Base-by-base conservation (phyloP, 2,329 filamentous ascomycete species). In the Chaetomium sp. region DNA sequence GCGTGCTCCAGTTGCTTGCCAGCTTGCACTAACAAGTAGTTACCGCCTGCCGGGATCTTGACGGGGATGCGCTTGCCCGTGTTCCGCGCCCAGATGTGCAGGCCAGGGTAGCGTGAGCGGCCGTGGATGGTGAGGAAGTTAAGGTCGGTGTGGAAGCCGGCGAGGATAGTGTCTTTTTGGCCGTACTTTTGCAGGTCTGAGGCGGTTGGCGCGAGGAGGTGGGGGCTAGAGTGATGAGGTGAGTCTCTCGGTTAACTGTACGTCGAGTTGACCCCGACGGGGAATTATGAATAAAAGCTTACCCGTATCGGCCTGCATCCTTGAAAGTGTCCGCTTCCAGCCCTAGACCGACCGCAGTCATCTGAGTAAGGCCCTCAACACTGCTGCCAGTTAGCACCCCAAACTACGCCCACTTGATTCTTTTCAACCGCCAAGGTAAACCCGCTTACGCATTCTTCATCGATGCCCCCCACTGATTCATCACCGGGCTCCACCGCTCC, bases 41-140 rank as follows among this genome's bases (percentile, higher is more conserved):
- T 80, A 27, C 19, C 19, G 3, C 80, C 79, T 3, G 71, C 70
- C 0, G 81, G 81, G 60, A 84, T 84, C 69, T 76, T 75, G 59
- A 84, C 81, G 45, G 80, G 68, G 61, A 84, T 82, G 60, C 77
- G 76, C 59, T 72, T 74, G 45, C 81, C 81, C 1, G 80, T 84
- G 74, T 84, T 84, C 62, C 81, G 79, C 27, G 80, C 81, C 81
- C 81, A 84, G 64, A 84, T 78, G 71, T 84, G 76, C 61, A 84
- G 74, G 2, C 81, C 81, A 0, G 81, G 81, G 62, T 82, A 84
- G 57, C 81, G 79, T 35, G 79, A 82, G 61, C 81, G 81, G 55
- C 81, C 81, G 71, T 84, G 81, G 69, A 84, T 84, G 61, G 81
- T 84, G 52, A 84, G 74, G 67, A 84, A 84, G 74, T 84, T 84